Evolutionary conservation across 179 eudicot genomes (phyloP).

Genomic region (Beta macrorhiza): DNA sequence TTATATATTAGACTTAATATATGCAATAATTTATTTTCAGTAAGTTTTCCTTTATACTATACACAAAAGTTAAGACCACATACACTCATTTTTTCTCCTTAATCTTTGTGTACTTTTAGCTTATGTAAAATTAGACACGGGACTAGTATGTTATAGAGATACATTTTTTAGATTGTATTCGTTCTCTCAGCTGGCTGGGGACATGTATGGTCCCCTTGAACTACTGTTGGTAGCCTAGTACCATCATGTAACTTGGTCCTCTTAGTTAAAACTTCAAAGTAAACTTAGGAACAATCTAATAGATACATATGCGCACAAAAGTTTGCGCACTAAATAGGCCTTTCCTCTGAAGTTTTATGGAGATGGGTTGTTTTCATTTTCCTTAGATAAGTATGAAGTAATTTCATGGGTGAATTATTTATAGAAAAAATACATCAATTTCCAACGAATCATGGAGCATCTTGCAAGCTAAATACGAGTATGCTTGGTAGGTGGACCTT

Average conservation of each 20-base stretch:
- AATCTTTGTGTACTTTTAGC: too few relatives aligned
- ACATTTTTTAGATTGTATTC: neutral
- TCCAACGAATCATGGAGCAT: conserved; percentile 11
- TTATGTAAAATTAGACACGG: too few relatives aligned
- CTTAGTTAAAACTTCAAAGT: neutral
- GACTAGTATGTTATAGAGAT: neutral
- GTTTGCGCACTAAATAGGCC: neutral
- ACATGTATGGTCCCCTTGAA: neutral
- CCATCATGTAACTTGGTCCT: neutral
- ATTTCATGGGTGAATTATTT: too few relatives aligned
- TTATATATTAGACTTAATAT: too few relatives aligned
- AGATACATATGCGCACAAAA: neutral
- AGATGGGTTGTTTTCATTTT: neutral
- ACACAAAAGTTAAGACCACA: too few relatives aligned
- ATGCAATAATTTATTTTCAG: too few relatives aligned
- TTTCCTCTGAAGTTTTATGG: neutral
- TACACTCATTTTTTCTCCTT: too few relatives aligned
- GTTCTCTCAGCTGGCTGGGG: neutral
- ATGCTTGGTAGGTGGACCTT: neutral
- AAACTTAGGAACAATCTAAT: neutral
- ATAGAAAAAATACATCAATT: neutral
- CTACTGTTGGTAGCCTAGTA: neutral
- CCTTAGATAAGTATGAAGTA: neutral
- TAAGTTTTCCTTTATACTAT: too few relatives aligned
- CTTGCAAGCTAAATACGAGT: neutral